Percentiles rank a stretch among this genome's conserved stretches.
Evolutionary conservation across 805 yeast genomes (phyloP).

Genomic region (Yamadazyma scolyti): DNA sequence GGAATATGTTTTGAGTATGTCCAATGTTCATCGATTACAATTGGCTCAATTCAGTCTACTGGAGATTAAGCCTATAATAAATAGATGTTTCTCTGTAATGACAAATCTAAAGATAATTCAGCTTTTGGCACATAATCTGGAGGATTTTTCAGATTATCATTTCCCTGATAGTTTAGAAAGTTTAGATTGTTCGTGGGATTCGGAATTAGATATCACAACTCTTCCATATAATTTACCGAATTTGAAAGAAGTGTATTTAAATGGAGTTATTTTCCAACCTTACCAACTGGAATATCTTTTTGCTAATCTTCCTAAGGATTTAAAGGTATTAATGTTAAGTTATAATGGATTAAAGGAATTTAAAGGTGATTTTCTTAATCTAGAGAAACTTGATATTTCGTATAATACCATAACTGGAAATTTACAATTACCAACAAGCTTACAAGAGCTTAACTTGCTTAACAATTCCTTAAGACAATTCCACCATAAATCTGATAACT

Average conservation of each 20-base stretch:
- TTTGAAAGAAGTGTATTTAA: constrained; percentile 27
- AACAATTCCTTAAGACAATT: constrained; percentile 3
- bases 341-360: constrained; percentile 21
- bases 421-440: constrained; percentile 8
- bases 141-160: constrained; percentile 22
- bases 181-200: constrained; percentile 36
- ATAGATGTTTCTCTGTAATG: constrained; percentile 8
- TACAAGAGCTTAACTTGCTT: constrained; percentile 10
- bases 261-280: constrained; percentile 20
- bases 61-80: constrained; percentile 4
- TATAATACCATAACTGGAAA: constrained; percentile 14
- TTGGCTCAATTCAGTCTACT: constrained; percentile 21
- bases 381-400: constrained; percentile 28
- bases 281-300: constrained; percentile 9
- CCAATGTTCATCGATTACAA: constrained; percentile 27
- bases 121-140: constrained; percentile 28
- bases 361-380: constrained; percentile 18
- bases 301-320: constrained; percentile 15
- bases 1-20: constrained; percentile 17
- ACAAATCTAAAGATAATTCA: constrained; percentile 21
- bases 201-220: constrained; percentile 18
- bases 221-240: constrained; percentile 20
- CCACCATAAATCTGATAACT: constrained; percentile 9
- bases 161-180: constrained; percentile 25
- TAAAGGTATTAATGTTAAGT: constrained; percentile 31